Percentiles rank a stretch among this genome's conserved stretches.
phyloP scores from a whole-genome alignment of 306 rosid species.

The Mimosa bimucronata region DNA sequence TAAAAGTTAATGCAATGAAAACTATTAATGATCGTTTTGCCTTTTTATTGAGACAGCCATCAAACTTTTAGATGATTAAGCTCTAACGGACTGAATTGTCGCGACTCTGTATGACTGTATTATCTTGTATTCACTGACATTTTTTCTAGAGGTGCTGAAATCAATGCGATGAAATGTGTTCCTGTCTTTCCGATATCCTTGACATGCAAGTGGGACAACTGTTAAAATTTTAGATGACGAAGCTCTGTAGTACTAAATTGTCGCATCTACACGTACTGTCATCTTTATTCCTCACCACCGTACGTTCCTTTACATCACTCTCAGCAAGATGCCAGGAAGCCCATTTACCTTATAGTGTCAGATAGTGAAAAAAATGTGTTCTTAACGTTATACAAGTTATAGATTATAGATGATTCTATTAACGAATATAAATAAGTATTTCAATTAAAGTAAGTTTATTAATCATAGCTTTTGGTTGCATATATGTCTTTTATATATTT shows the following conservation, averaged over 20 bases:
- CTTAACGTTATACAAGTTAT: neutral
- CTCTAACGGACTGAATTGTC: neutral
- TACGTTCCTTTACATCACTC: neutral
- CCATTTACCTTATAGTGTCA: constrained; percentile 9
- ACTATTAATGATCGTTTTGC: neutral
- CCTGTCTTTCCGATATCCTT: neutral
- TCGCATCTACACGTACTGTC: neutral
- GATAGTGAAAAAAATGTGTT: constrained; percentile 19
- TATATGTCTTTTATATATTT: constrained; percentile 34
- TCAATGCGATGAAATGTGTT: neutral
- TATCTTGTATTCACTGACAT: constrained; percentile 9
- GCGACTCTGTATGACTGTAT: neutral
- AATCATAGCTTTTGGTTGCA: constrained; percentile 31
- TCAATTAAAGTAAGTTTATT: constrained; percentile 32
- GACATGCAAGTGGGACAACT: constrained; percentile 27
- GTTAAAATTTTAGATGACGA: constrained; percentile 14
- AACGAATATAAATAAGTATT: constrained; percentile 22
- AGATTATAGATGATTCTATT: constrained; percentile 32
- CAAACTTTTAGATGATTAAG: constrained; percentile 11
- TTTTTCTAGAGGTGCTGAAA: constrained; percentile 71
- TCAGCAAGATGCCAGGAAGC: neutral
- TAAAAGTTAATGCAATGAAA: neutral
- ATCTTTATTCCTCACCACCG: neutral
- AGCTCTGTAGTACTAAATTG: neutral
- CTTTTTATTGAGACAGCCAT: neutral